Percentiles rank a stretch among this genome's conserved stretches.
phyloP scores from a whole-genome alignment of 495 filamentous ascomycete species.

The Schizothecium vesticola region DNA sequence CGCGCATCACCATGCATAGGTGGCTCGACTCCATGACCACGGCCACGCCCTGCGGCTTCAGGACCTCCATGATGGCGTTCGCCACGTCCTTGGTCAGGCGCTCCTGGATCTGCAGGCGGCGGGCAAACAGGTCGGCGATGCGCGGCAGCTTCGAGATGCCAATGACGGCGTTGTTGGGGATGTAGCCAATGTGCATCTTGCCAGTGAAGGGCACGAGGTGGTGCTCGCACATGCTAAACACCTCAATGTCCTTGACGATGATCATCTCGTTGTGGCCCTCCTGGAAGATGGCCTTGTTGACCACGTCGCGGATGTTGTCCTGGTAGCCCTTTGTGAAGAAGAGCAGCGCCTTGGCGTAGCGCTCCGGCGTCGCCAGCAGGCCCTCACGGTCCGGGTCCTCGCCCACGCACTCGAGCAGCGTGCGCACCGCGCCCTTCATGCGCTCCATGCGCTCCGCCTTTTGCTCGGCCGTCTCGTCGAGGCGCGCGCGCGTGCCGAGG shows the following conservation, averaged over 20 bases:
- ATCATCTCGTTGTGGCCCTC: constrained; percentile 96
- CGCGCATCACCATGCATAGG: constrained; percentile 98
- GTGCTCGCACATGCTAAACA: constrained; percentile 91
- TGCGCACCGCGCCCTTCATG: constrained; percentile 78
- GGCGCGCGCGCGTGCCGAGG: constrained; percentile 69
- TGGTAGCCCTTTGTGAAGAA: constrained; percentile 99
- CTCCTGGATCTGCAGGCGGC: constrained; percentile 91
- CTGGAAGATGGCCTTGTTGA: constrained; percentile 93
- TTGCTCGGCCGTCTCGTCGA: constrained; percentile 74
- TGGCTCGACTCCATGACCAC: constrained; percentile 97
- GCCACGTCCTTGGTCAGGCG: constrained; percentile 94
- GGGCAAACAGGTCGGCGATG: constrained; percentile 95
- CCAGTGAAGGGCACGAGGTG: constrained; percentile 95
- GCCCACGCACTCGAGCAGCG: constrained; percentile 91
- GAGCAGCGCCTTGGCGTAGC: constrained; percentile 95
- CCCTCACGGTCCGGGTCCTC: constrained; percentile 94
- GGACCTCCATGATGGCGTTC: constrained; percentile 83
- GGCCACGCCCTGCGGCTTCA: constrained; percentile 90
- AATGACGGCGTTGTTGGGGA: constrained; percentile 77
- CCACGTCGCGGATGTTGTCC: constrained; percentile 87
- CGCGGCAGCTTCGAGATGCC: constrained; percentile 93
- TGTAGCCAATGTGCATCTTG: constrained; percentile 99
- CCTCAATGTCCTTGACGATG: constrained; percentile 95
- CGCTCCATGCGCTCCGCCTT: constrained; percentile 64
- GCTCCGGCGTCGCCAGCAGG: constrained; percentile 74